A percentile compares a stretch with the other conserved stretches of the same genome.
Evolutionary conservation across 208 protist genomes (phyloP).

Genomic region (Wallacemonas sp.): DNA sequence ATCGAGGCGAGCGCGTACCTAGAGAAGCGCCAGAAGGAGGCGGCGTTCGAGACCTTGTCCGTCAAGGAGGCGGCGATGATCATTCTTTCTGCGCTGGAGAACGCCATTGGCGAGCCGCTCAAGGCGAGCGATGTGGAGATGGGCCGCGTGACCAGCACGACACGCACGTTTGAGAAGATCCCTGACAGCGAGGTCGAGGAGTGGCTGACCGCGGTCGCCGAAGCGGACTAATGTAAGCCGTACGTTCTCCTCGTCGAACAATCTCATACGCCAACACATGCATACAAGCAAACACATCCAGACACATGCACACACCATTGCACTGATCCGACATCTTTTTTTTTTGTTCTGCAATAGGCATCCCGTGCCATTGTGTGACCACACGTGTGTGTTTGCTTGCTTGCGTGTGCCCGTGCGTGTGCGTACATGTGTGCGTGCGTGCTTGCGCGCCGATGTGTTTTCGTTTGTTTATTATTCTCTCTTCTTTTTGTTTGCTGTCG

Average conservation of each 20-base stretch:
- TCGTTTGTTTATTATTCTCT: too few species aligned
- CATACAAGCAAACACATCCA: too few species aligned
- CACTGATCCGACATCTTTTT: too few species aligned
- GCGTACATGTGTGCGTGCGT: too few species aligned
- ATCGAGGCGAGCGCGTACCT: constrained; percentile 96
- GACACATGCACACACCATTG: too few species aligned
- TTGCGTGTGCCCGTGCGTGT: not conserved
- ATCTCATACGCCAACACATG: too few species aligned
- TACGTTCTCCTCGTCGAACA: too few species aligned
- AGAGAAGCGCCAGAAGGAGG: constrained; percentile 96
- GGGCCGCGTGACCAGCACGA: constrained; percentile 50
- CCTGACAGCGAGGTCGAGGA: constrained; percentile 78
- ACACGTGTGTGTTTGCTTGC: too few species aligned
- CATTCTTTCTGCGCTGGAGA: constrained; percentile 79
- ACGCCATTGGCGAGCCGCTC: constrained; percentile 64
- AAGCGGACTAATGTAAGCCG: constrained; percentile 66
- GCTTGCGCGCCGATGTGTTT: too few species aligned
- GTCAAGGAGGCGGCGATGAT: constrained; percentile 86
- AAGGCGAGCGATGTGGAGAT: constrained; percentile 87
- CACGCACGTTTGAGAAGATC: constrained; percentile 60
- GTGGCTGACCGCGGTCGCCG: constrained; percentile 85
- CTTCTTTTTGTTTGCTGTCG: constrained; percentile 15
- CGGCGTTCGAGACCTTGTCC: constrained; percentile 71
- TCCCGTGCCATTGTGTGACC: too few species aligned
- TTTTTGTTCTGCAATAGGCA: too few species aligned